Evolutionary conservation across 176 grass and related monocot genomes (phyloP).

Genomic region (Neostapfia colusana): DNA sequence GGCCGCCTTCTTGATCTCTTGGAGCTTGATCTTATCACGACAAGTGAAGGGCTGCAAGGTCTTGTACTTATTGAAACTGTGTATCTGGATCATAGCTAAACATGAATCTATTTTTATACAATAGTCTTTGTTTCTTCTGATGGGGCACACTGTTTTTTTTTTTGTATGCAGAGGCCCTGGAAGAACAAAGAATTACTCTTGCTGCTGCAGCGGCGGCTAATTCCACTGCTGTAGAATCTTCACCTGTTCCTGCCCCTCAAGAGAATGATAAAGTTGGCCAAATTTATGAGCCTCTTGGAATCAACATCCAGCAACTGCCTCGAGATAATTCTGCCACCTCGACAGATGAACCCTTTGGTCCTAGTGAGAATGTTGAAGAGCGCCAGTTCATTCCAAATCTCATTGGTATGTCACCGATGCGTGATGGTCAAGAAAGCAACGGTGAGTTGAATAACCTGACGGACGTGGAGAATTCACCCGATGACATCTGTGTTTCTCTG

Average conservation of each 20-base stretch:
- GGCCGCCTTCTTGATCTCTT: conserved; percentile 93
- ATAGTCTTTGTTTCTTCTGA: conserved; percentile 30
- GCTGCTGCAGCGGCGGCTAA: conserved; percentile 49
- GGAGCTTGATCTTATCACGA: conserved; percentile 97
- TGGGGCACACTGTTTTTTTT: conserved; percentile 22
- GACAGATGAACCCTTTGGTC: conserved; percentile 31
- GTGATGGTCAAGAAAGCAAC: conserved; percentile 45
- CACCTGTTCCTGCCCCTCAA: conserved; percentile 43
- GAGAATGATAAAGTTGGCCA: conserved; percentile 63
- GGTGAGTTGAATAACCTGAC: conserved; percentile 39
- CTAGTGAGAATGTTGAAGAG: conserved; percentile 69
- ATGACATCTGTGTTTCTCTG: conserved; percentile 62
- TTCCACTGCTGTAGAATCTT: conserved; percentile 60
- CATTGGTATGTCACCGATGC: conserved; percentile 57
- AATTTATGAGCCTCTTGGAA: conserved; percentile 68
- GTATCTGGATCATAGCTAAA: background rate
- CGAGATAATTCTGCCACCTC: conserved; percentile 50
- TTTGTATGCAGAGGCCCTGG: conserved; percentile 58
- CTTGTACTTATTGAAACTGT: conserved; percentile 19
- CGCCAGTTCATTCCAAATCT: conserved; percentile 79
- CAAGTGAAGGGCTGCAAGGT: conserved; percentile 79
- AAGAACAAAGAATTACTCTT: conserved; percentile 71
- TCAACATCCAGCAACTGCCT: conserved; percentile 49
- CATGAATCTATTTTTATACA: conserved; percentile 17
- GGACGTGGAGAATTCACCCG: conserved; percentile 43